Evolutionary conservation across 768 basidiomycete species (phyloP).

Genomic region (Tubosaeta sp.): DNA sequence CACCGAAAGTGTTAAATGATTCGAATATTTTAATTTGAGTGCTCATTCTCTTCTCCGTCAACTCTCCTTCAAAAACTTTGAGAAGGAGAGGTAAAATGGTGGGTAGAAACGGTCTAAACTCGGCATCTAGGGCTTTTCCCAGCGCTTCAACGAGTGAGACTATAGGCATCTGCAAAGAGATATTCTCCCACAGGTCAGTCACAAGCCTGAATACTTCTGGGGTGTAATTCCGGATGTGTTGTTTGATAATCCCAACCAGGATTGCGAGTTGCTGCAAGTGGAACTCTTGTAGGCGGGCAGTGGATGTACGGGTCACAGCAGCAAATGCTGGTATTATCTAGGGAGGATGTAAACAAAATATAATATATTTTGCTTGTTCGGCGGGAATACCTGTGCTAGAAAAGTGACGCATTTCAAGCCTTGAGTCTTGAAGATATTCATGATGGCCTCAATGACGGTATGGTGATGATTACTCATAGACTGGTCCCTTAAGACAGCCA

Average conservation of each 20-base stretch:
- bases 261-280: constrained; percentile 95
- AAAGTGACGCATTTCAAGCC: constrained; percentile 95
- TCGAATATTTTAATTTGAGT: constrained; percentile 91
- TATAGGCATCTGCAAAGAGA: constrained; percentile 81
- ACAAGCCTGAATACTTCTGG: constrained; percentile 81
- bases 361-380: background rate
- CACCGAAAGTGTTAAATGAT: constrained; percentile 91
- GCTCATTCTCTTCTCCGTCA: constrained; percentile 69
- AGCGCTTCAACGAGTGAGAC: constrained; percentile 90
- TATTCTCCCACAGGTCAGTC: constrained; percentile 87
- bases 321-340: constrained; percentile 96
- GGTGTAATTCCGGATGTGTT: constrained; percentile 92
- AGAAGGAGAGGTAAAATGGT: constrained; percentile 85
- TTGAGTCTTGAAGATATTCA: constrained; percentile 99
- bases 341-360: constrained; percentile 7
- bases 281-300: constrained; percentile 84
- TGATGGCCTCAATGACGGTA: constrained; percentile 93
- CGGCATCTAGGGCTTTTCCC: constrained; percentile 90
- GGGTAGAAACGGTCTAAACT: constrained; percentile 95
- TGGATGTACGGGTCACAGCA: constrained; percentile 75
- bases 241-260: constrained; percentile 93
- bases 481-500: constrained; percentile 85
- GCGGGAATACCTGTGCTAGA: constrained; percentile 70
- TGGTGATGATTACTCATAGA: constrained; percentile 84
- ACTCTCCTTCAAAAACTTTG: constrained; percentile 87